Conservation (phyloP, 2,329 filamentous ascomycete species). For the Graphilbum fragrans region DNA sequence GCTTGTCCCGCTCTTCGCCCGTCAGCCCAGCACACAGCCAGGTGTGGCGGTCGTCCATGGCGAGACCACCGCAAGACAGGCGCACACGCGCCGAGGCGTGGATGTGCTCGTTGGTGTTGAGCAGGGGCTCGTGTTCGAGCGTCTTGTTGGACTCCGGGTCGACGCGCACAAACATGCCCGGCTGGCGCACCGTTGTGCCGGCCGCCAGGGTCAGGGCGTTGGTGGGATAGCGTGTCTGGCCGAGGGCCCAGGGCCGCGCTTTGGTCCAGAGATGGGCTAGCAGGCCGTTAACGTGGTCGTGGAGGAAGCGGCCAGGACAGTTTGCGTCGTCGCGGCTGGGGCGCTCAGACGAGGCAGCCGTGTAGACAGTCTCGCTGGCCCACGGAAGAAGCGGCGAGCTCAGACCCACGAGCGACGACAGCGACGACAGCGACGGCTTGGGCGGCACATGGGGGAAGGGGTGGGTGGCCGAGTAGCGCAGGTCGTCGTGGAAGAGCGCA, state of each 20-base stretch:
- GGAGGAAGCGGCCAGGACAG: slow-evolving; percentile 15
- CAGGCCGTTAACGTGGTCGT: slow-evolving; percentile 10
- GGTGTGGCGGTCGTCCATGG: slow-evolving; percentile 20
- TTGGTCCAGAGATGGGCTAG: slow-evolving; percentile 7
- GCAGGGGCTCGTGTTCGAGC: slow-evolving; percentile 21
- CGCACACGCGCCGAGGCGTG: slow-evolving; percentile 18
- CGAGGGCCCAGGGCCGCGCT: slow-evolving; percentile 18
- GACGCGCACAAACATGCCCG: slow-evolving; percentile 23
- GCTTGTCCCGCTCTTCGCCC: too few species aligned
- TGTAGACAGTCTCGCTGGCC: too few species aligned
- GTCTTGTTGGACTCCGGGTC: slow-evolving; percentile 22
- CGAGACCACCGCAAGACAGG: slow-evolving; percentile 16
- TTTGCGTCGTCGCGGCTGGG: slow-evolving; percentile 13
- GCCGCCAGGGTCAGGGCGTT: slow-evolving; percentile 14
- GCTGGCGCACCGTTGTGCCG: slow-evolving; percentile 17
- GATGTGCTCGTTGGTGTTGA: slow-evolving; percentile 24
- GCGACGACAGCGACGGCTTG: not conserved
- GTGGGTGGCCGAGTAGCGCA: slow-evolving; percentile 19
- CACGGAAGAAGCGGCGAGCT: slow-evolving; percentile 8
- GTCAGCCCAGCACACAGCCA: slow-evolving; percentile 17
- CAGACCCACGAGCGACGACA: not conserved
- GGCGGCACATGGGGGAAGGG: slow-evolving; percentile 17
- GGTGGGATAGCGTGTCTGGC: slow-evolving; percentile 16
- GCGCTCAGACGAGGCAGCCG: too few species aligned
- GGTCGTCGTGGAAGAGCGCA: slow-evolving; percentile 14